phyloP scores from a whole-genome alignment of 1,139 yeast species.

The Pichia sp. region DNA sequence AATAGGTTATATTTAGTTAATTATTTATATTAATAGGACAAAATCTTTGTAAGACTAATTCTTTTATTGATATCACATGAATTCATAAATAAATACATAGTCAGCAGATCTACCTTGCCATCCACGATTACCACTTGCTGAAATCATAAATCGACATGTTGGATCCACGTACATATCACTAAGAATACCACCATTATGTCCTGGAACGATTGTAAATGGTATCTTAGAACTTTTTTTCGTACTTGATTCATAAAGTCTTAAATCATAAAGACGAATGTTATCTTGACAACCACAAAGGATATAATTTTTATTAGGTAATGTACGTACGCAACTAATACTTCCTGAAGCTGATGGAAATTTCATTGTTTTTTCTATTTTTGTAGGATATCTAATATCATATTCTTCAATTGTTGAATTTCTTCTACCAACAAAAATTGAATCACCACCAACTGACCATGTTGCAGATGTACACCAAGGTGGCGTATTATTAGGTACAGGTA shows the following conservation, averaged over 20 bases:
- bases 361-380: conserved; percentile 46
- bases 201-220: conserved; percentile 58
- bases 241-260: conserved; percentile 45
- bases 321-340: conserved; percentile 73
- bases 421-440: conserved; percentile 74
- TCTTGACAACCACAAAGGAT: conserved; percentile 85
- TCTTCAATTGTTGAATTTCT: conserved; percentile 88
- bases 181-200: conserved; percentile 54
- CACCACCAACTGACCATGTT: conserved; percentile 85
- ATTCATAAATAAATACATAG: conserved; percentile 72
- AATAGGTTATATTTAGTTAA: no score
- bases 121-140: conserved; percentile 93
- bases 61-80: conserved; percentile 25
- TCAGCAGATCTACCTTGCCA: conserved; percentile 87
- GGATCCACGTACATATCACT: conserved; percentile 70
- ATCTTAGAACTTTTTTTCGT: conserved; percentile 33
- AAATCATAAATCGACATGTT: conserved; percentile 77
- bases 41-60: no score
- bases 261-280: conserved; percentile 79
- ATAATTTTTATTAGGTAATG: conserved; percentile 78
- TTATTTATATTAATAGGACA: no score
- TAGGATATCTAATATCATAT: conserved; percentile 50
- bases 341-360: conserved; percentile 88
- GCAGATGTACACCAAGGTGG: conserved; percentile 92
- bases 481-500: neutral